Percentiles rank a stretch among this genome's conserved stretches.
Evolutionary conservation across 2,329 filamentous ascomycete species (phyloP).

Genomic region (Exophiala oligosperma): DNA sequence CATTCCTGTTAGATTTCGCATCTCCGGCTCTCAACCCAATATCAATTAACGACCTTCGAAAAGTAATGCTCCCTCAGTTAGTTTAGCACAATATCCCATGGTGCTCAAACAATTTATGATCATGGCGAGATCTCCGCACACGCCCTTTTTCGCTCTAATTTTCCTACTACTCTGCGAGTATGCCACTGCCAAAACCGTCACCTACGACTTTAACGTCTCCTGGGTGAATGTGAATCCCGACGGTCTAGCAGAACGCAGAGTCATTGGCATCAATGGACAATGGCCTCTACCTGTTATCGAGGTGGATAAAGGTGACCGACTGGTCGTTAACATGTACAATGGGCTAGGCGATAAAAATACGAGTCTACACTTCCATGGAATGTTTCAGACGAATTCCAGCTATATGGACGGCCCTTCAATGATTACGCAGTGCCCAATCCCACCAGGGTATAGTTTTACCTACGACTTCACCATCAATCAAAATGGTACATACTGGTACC

Average conservation of each 20-base stretch:
- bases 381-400: conserved; percentile 66
- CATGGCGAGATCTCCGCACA: conserved; percentile 34
- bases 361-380: conserved; percentile 63
- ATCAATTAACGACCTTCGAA: too few relatives aligned
- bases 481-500: conserved; percentile 78
- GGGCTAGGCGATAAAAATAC: conserved; percentile 40
- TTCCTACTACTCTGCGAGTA: conserved; percentile 30
- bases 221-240: conserved; percentile 76
- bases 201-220: conserved; percentile 66
- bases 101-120: too few relatives aligned
- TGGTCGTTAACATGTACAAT: conserved; percentile 43
- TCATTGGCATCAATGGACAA: conserved; percentile 73
- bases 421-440: conserved; percentile 68
- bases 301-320: conserved; percentile 36
- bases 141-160: conserved; percentile 38
- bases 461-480: conserved; percentile 71
- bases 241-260: conserved; percentile 61
- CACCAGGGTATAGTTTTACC: conserved; percentile 63
- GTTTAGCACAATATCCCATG: too few relatives aligned
- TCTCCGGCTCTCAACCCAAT: too few relatives aligned
- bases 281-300: conserved; percentile 68
- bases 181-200: conserved; percentile 33
- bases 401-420: conserved; percentile 70
- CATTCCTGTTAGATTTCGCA: too few relatives aligned
- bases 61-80: too few relatives aligned